These are phyloP conservation scores for Alternaria brassicicola DNA, from an alignment of 2,329 filamentous ascomycete species.

Conservation along the genomic window DNA sequence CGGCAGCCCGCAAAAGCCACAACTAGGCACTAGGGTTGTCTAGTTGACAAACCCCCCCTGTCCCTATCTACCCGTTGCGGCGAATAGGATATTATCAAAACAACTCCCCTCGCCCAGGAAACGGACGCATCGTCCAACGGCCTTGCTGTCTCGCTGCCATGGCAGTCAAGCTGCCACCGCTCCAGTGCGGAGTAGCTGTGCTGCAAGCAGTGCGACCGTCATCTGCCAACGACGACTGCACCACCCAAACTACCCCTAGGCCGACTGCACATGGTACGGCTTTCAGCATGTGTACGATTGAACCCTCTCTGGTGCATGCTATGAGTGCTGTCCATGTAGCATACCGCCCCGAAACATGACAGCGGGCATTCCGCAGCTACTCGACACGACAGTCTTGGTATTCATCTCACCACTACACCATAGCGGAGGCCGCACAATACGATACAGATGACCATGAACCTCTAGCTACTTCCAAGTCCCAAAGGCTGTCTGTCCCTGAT, in stretches of 20 bases:
- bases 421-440: not conserved
- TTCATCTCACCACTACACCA: not conserved
- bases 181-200: constrained; percentile 1
- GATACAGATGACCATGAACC: not conserved
- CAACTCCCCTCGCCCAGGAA: constrained; percentile 24
- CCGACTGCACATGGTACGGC: constrained; percentile 7
- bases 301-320: constrained; percentile 10
- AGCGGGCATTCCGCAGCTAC: constrained; percentile 4
- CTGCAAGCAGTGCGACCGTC: constrained; percentile 10
- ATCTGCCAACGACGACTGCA: constrained; percentile 1
- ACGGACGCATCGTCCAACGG: constrained; percentile 17
- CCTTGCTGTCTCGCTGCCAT: not conserved
- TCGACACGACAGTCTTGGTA: not conserved
- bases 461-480: not conserved
- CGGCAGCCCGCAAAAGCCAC: constrained; percentile 25
- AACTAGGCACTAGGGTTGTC: constrained; percentile 19
- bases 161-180: constrained; percentile 13
- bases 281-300: constrained; percentile 15
- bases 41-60: constrained; percentile 22
- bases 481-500: constrained; percentile 12
- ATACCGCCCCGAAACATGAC: constrained; percentile 18
- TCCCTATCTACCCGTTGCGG: constrained; percentile 4
- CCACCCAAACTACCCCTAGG: not conserved
- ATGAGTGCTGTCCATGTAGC: not conserved
- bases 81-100: constrained; percentile 26